These are phyloP conservation scores for Neurospora intermedia DNA, from an alignment of 495 filamentous ascomycete species.

Conservation along the genomic window DNA sequence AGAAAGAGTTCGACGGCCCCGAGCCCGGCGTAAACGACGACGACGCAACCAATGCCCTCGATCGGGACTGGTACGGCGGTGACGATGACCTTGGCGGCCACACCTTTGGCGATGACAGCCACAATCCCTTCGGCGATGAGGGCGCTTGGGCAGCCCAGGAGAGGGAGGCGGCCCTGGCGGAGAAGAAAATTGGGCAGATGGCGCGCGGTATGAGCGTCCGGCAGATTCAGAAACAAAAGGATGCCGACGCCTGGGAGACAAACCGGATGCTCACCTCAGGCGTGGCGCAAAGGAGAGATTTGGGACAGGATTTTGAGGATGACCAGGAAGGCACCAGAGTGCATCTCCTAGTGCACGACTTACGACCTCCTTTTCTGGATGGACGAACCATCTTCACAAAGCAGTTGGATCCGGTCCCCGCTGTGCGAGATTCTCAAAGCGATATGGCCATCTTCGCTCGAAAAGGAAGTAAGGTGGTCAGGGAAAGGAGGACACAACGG, in stretches of 20 bases:
- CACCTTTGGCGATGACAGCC: constrained; percentile 67
- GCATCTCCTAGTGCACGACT: constrained; percentile 86
- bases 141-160: constrained; percentile 61
- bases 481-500: constrained; percentile 79
- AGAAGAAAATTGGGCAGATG: constrained; percentile 60
- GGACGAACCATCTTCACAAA: constrained; percentile 94
- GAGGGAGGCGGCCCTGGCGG: constrained; percentile 55
- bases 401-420: constrained; percentile 89
- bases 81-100: constrained; percentile 61
- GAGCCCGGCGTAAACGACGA: constrained; percentile 36
- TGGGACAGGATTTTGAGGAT: constrained; percentile 71
- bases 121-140: constrained; percentile 38
- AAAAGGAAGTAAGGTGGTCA: constrained; percentile 89
- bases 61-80: constrained; percentile 77
- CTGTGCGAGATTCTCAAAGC: constrained; percentile 87
- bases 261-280: constrained; percentile 97
- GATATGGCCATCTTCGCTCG: constrained; percentile 98
- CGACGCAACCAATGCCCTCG: constrained; percentile 50
- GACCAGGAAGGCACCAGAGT: constrained; percentile 86
- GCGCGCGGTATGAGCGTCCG: constrained; percentile 49
- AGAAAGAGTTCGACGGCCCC: constrained; percentile 43
- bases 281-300: constrained; percentile 80
- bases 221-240: constrained; percentile 76
- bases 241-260: constrained; percentile 95
- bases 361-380: constrained; percentile 92